These are phyloP conservation scores for Orychophragmus violaceus DNA, from an alignment of 345 rosid species.

Conservation along the genomic window DNA sequence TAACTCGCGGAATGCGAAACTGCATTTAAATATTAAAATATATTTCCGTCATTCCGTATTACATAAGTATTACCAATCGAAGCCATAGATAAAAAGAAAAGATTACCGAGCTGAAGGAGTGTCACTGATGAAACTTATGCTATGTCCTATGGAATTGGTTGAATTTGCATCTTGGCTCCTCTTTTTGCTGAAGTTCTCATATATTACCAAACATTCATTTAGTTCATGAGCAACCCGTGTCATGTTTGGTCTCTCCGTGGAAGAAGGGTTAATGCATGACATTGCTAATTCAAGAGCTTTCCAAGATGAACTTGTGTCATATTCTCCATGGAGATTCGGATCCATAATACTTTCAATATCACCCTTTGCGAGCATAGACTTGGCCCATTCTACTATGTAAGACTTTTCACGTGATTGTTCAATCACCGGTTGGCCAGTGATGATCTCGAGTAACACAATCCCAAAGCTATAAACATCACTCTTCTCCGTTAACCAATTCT, in stretches of 20 bases:
- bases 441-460: constrained; percentile 32
- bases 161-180: neutral
- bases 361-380: neutral
- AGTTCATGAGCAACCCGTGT: constrained; percentile 23
- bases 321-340: too few species aligned
- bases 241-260: too few species aligned
- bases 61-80: too few species aligned
- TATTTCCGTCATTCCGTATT: too few species aligned
- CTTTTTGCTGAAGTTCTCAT: neutral
- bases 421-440: constrained; percentile 32
- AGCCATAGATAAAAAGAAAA: neutral
- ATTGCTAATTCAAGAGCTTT: too few species aligned
- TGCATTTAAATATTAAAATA: too few species aligned
- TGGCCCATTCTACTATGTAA: constrained; percentile 21
- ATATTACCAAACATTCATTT: constrained; percentile 19
- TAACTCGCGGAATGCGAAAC: too few species aligned
- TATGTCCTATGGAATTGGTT: neutral
- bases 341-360: constrained; percentile 10
- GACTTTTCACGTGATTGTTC: neutral
- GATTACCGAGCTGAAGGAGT: constrained; percentile 14
- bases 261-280: too few species aligned
- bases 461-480: constrained; percentile 51
- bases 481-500: constrained; percentile 30
- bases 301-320: too few species aligned
- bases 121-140: neutral